Evolutionary conservation across 805 yeast species (phyloP).

Genomic region (Schwanniomyces occidentalis): DNA sequence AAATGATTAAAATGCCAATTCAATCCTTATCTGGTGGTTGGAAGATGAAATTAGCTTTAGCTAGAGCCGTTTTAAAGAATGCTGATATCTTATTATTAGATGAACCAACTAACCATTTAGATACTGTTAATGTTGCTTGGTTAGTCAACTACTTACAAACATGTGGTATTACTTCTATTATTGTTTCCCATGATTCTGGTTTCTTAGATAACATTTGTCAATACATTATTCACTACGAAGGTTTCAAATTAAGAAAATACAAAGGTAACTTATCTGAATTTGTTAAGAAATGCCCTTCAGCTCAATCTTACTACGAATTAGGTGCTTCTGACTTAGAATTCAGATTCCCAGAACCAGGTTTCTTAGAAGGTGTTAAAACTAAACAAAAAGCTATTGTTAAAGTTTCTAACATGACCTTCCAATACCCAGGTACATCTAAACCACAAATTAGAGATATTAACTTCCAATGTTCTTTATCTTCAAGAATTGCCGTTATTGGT

Average conservation of each 20-base stretch:
- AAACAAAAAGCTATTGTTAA: constrained; percentile 99
- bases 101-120: constrained; percentile 99
- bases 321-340: constrained; percentile 98
- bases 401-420: constrained; percentile 97
- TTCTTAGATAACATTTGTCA: constrained; percentile 97
- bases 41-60: constrained; percentile 99
- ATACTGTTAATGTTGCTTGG: constrained; percentile 99
- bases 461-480: constrained; percentile 99
- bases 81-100: constrained; percentile 97
- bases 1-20: constrained; percentile 92
- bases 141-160: constrained; percentile 98
- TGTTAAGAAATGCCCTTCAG: constrained; percentile 98
- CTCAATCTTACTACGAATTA: constrained; percentile 97
- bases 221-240: constrained; percentile 99
- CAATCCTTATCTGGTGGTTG: constrained; percentile 99
- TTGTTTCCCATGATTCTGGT: constrained; percentile 99
- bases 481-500: constrained; percentile 99
- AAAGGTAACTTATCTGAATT: constrained; percentile 99
- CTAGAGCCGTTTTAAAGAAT: constrained; percentile 98
- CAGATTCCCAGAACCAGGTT: constrained; percentile 99
- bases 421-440: constrained; percentile 97
- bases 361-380: constrained; percentile 99
- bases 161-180: constrained; percentile 97
- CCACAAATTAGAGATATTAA: constrained; percentile 90
- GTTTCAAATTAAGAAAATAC: constrained; percentile 99